These are phyloP conservation scores for Nakaseomyces nivariensis DNA, from an alignment of 1,139 yeast species.

Conservation along the genomic window DNA sequence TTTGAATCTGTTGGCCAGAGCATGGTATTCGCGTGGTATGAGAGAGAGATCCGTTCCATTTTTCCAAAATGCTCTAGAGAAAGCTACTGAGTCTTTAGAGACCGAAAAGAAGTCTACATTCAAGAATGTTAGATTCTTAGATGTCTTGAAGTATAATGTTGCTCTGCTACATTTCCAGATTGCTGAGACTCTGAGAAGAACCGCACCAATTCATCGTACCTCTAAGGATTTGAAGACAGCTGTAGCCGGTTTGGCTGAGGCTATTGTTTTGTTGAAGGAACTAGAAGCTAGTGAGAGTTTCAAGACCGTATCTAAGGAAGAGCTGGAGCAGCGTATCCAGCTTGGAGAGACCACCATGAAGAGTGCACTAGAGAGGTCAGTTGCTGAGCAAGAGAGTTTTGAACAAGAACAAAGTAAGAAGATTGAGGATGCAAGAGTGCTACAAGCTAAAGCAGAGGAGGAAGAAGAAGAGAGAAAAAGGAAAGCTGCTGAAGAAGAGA, in stretches of 20 bases:
- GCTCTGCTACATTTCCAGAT: constrained; percentile 81
- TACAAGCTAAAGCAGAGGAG: constrained; percentile 35
- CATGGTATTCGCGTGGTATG: constrained; percentile 80
- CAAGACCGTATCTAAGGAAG: constrained; percentile 70
- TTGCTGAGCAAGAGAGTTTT: constrained; percentile 63
- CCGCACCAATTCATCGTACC: constrained; percentile 50
- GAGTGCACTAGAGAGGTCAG: constrained; percentile 58
- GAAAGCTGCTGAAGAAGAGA: constrained; percentile 35
- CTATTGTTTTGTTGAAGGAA: constrained; percentile 49
- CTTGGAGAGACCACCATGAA: constrained; percentile 72
- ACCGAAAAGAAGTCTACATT: constrained; percentile 21
- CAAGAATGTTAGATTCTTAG: constrained; percentile 29
- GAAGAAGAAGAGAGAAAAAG: constrained; percentile 50
- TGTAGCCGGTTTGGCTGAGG: constrained; percentile 48
- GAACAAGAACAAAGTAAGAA: constrained; percentile 50
- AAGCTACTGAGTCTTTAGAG: constrained; percentile 48
- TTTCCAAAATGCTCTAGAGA: constrained; percentile 52
- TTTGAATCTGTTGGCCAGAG: constrained; percentile 69
- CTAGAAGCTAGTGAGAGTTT: constrained; percentile 45
- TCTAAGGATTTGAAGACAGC: constrained; percentile 54
- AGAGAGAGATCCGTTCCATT: constrained; percentile 55
- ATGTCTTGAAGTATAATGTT: constrained; percentile 59
- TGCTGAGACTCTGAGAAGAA: constrained; percentile 70
- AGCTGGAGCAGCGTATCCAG: constrained; percentile 73
- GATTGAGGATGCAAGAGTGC: constrained; percentile 53